Evolutionary conservation across 352 stramenopile genomes (phyloP).

Genomic region (Aphanomyces euteiches): DNA sequence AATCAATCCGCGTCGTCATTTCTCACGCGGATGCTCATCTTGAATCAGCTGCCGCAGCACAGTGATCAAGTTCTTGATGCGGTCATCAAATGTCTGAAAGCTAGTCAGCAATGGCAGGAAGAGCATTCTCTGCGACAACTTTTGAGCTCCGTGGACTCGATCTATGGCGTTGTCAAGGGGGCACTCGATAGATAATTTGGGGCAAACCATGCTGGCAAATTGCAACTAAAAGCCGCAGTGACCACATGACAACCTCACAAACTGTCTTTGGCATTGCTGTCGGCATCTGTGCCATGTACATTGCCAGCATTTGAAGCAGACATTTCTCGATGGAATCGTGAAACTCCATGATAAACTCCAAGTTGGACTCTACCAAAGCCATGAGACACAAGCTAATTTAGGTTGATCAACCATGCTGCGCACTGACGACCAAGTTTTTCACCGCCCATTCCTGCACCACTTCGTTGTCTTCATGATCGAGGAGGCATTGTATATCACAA

Average conservation of each 20-base stretch:
- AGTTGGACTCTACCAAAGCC: conserved; percentile 12
- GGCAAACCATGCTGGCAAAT: conserved; percentile 6
- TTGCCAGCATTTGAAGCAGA: neutral
- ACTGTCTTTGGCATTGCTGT: neutral
- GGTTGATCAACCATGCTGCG: conserved; percentile 7
- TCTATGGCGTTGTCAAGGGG: neutral
- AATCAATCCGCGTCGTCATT: neutral
- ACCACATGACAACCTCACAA: conserved; percentile 10
- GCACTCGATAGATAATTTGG: too few species aligned
- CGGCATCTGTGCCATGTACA: neutral
- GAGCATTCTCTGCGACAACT: too few species aligned
- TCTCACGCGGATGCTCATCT: neutral
- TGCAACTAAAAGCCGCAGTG: conserved; percentile 8
- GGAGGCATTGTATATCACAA: neutral
- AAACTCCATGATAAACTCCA: conserved; percentile 21
- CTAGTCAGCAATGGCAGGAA: too few species aligned
- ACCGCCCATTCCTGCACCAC: conserved; percentile 19
- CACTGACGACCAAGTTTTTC: conserved; percentile 22
- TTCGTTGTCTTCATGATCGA: conserved; percentile 15
- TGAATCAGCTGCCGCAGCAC: conserved; percentile 9
- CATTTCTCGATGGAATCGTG: conserved; percentile 1
- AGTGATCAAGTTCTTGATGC: conserved; percentile 23
- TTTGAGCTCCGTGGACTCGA: neutral
- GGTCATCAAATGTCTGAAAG: conserved; percentile 3
- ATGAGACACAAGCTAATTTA: neutral